These are phyloP conservation scores for Rhodamnia rubescens DNA, from an alignment of 345 rosid species.

Conservation along the genomic window DNA sequence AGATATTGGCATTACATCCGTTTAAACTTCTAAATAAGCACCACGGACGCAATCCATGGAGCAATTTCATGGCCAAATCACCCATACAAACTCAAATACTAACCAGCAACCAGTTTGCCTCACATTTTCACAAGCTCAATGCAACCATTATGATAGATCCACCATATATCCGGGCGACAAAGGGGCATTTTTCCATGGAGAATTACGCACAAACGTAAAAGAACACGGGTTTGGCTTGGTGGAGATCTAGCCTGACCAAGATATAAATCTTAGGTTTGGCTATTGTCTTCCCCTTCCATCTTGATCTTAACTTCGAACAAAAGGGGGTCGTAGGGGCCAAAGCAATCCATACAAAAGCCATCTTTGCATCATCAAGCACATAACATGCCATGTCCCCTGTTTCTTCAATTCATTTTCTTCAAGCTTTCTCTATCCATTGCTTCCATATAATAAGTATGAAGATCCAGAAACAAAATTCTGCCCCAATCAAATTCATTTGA, in stretches of 20 bases:
- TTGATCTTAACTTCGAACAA: not conserved
- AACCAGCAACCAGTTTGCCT: not conserved
- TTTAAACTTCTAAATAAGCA: not conserved
- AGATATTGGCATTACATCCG: not conserved
- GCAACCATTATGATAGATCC: not conserved
- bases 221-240: not conserved
- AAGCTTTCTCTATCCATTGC: not conserved
- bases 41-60: not conserved
- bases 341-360: not conserved
- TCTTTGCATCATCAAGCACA: not conserved
- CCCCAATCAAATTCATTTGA: not conserved
- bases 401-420: not conserved
- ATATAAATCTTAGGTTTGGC: not conserved
- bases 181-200: not conserved
- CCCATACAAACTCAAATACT: not conserved
- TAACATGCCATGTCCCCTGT: not conserved
- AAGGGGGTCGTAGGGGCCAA: not conserved
- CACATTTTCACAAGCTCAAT: not conserved
- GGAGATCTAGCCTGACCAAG: not conserved
- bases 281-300: not conserved
- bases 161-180: not conserved
- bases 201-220: not conserved
- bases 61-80: not conserved
- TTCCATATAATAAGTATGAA: not conserved
- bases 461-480: not conserved